Evolutionary conservation across 2,329 filamentous ascomycete species (phyloP).

Genomic region (Alternaria ethzedia): DNA sequence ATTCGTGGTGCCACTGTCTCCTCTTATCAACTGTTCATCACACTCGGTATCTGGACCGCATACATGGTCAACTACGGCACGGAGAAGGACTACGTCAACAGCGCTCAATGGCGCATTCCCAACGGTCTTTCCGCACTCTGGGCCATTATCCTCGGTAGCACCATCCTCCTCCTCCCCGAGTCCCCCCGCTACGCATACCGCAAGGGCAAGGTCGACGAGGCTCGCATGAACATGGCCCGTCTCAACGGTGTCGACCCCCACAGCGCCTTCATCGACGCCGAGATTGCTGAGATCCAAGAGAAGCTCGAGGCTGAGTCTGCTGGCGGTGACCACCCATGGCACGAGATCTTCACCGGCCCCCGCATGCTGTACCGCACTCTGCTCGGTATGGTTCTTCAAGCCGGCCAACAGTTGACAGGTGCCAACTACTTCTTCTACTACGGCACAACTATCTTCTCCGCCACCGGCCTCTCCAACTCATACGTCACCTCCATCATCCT

Average conservation of each 20-base stretch:
- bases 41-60: conserved; percentile 67
- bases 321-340: conserved; percentile 44
- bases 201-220: conserved; percentile 58
- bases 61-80: conserved; percentile 67
- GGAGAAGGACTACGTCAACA: conserved; percentile 54
- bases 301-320: conserved; percentile 61
- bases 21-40: conserved; percentile 73
- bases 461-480: conserved; percentile 51
- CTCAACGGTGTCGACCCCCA: conserved; percentile 63
- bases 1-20: conserved; percentile 69
- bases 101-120: conserved; percentile 68
- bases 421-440: conserved; percentile 60
- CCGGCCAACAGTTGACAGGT: conserved; percentile 72
- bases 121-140: conserved; percentile 65
- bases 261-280: conserved; percentile 59
- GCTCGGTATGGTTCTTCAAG: conserved; percentile 68
- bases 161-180: conserved; percentile 63
- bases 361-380: conserved; percentile 71
- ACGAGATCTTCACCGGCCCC: conserved; percentile 70
- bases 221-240: conserved; percentile 59
- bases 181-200: conserved; percentile 65
- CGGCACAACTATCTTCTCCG: conserved; percentile 55
- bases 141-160: conserved; percentile 60
- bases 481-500: conserved; percentile 58
- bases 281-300: conserved; percentile 63